Base-by-base conservation (phyloP, 495 filamentous ascomycete species). In the Hypomontagnella submonticulosa region DNA sequence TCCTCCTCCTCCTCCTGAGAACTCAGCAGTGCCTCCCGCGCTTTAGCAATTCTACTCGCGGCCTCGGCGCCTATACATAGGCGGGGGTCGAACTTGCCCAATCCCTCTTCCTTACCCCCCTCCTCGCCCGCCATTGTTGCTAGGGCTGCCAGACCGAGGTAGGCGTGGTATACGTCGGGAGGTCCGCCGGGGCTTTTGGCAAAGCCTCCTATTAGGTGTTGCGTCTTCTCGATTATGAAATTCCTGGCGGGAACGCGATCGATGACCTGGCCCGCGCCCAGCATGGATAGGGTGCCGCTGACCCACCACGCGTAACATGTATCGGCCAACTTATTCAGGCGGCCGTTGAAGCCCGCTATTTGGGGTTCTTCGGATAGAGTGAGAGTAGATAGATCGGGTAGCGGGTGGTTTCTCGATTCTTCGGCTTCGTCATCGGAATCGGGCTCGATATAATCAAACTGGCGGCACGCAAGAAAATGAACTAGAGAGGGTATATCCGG, bases 261-360 rank as follows among this genome's bases (percentile, higher is more conserved):
- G 36, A 94, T 76, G 18, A 97, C 75, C 8, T 81, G 65, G 10
- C 84, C 73, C 51, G 85, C 80, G 18, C 87, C 83, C 12, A 98
- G 82, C 64, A 92, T 88, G 47, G 80, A 78, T 5, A 98, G 75
- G 4, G 91, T 86, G 9, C 85, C 93, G 23, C 82, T 82, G 1
- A 90, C 90, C 95, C 95, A 99, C 80, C 92, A 99, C 4, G 85
- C 87, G 75, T 99, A 98, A 76, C 95, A 99, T 1, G 94, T 98
- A 77, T 99, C 95, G 15, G 89, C 88, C 10, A 85, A 74, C 72
- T 99, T 99, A 78, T 97, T 97, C 61, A 83, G 85, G 33, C 95
- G 87, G 41, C 95, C 95, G 68, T 94, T 96, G 72, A 96, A 91
- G 18, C 92, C 94, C 5, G 81, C 74, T 81, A 73, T 37, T 6